Evolutionary conservation across 1,139 yeast genomes (phyloP), one percentile per base, ranked within the genome.

Genomic region (Tardiomyces depauwii): DNA sequence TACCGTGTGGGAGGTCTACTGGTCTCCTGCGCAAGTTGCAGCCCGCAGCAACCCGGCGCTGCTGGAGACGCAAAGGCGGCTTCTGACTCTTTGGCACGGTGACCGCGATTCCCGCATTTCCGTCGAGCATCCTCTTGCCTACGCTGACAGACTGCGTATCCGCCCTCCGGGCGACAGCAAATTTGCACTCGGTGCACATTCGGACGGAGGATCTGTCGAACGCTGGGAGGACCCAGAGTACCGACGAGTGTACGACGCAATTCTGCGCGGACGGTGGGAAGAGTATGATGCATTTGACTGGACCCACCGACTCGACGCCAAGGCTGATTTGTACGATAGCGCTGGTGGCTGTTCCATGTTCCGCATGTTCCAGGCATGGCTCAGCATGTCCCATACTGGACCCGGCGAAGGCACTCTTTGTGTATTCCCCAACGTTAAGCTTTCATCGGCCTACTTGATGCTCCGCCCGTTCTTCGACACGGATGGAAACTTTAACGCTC

Each of bases 141-240:
- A 73, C 56, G 85, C 85, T 0, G 68, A 74, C 19, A 73, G 82
- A 0, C 58, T 82, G 43, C 58, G 74, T 48, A 66, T 71, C 42
- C 56, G 74, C 44, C 56, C 61, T 11, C 71, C 74, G 1, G 74
- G 74, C 1, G 57, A 58, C 12, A 49, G 51, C 28, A 33, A 27
- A 19, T 39, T 41, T 41, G n/a, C 71, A 5, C 63, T 72, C 39
- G 68, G 67, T n/a, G 65, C 70, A 16, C 77, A 73, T 49, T 57
- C 66, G 10, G 78, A 74, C 51, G 66, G 73, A 12, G 72, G 76
- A 11, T 67, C 74, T 0, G 60, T 73, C 42, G 77, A 73, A 53
- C 58, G 77, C 48, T 71, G 74, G 75, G 72, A 70, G 49, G 74
- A 71, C 50, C 55, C 54, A 1, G 63, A 56, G 41, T 73, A 72